Conservation (phyloP, 352 stramenopile genomes). For the Phytophthora cactorum region DNA sequence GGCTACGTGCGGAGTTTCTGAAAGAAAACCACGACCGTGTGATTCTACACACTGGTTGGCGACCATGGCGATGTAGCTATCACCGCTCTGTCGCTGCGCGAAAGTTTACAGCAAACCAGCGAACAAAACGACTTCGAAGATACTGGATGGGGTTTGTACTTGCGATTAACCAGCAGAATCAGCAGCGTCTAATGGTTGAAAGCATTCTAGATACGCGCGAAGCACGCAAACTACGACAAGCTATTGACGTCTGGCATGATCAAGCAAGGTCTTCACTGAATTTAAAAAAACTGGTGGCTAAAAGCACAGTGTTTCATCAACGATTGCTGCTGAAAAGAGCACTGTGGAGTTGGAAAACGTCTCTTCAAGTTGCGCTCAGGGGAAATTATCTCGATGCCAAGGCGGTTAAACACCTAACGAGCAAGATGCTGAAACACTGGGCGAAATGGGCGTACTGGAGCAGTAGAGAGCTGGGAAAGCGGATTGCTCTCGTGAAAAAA, state of each 20-base stretch:
- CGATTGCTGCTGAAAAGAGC: conserved; percentile 4
- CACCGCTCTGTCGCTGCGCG: conserved; percentile 1
- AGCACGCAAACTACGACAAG: conserved; percentile 4
- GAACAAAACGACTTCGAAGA: conserved; percentile 2
- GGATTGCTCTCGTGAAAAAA: conserved; percentile 13
- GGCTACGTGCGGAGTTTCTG: conserved; percentile 25
- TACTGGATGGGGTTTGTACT: conserved; percentile 22
- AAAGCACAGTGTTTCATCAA: conserved; percentile 5
- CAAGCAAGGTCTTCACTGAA: conserved; percentile 1
- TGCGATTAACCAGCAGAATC: conserved; percentile 18
- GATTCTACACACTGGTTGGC: conserved; percentile 18
- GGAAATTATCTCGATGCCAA: conserved; percentile 5
- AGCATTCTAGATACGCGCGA: conserved; percentile 14
- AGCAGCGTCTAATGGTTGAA: conserved; percentile 8
- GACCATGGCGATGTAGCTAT: conserved; percentile 17
- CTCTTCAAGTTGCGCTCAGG: conserved; percentile 1
- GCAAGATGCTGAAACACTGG: conserved; percentile 32
- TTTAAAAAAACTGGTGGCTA: neutral
- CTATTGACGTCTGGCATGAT: conserved; percentile 16
- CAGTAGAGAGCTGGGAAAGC: conserved; percentile 20
- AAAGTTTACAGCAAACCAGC: conserved; percentile 10
- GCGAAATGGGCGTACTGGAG: conserved; percentile 37
- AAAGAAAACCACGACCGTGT: conserved; percentile 27
- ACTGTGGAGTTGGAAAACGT: conserved; percentile 21
- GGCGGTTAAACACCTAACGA: conserved; percentile 16